Percentiles rank a stretch among this genome's conserved stretches.
Conservation (phyloP, 2,329 filamentous ascomycete species). For the Blumeria hordei region DNA sequence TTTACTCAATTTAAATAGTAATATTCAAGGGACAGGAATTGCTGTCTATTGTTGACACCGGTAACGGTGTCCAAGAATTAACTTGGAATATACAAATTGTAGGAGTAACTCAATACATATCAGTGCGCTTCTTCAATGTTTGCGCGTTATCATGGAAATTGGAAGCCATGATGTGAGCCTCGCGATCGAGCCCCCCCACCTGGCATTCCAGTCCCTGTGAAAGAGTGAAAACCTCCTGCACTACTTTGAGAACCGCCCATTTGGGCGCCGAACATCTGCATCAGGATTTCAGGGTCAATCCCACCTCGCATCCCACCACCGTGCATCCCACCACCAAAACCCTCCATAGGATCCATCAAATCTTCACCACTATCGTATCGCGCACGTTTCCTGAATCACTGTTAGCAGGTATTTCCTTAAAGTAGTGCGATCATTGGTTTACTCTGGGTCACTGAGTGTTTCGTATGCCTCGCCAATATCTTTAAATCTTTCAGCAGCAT, state of each 20-base stretch:
- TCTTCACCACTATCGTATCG: slow-evolving; percentile 86
- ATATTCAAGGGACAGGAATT: no score
- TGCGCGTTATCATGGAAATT: slow-evolving; percentile 25
- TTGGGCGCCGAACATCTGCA: slow-evolving; percentile 16
- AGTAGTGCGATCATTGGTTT: slow-evolving; percentile 20
- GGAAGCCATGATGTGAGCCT: slow-evolving; percentile 22
- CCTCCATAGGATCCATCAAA: slow-evolving; percentile 62
- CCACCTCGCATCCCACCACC: slow-evolving; percentile 23
- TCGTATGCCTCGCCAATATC: slow-evolving; percentile 95
- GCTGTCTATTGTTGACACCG: no score
- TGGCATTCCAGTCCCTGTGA: slow-evolving; percentile 25
- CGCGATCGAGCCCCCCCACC: slow-evolving; percentile 11
- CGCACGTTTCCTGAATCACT: slow-evolving; percentile 44
- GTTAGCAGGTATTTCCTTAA: slow-evolving; percentile 16
- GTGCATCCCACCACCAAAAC: slow-evolving; percentile 31
- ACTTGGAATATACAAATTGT: no score
- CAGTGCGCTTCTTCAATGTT: no score
- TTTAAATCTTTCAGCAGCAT: slow-evolving; percentile 84
- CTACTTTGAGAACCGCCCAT: slow-evolving; percentile 22
- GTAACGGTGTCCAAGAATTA: no score
- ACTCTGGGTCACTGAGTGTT: slow-evolving; percentile 79
- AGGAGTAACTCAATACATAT: no score
- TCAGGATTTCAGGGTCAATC: slow-evolving; percentile 15
- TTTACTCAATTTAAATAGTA: no score
- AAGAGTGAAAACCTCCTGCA: slow-evolving; percentile 19